Percentiles rank a stretch among this genome's conserved stretches.
phyloP scores from a whole-genome alignment of 768 basidiomycete species.

The Thelephora aurantiotincta region DNA sequence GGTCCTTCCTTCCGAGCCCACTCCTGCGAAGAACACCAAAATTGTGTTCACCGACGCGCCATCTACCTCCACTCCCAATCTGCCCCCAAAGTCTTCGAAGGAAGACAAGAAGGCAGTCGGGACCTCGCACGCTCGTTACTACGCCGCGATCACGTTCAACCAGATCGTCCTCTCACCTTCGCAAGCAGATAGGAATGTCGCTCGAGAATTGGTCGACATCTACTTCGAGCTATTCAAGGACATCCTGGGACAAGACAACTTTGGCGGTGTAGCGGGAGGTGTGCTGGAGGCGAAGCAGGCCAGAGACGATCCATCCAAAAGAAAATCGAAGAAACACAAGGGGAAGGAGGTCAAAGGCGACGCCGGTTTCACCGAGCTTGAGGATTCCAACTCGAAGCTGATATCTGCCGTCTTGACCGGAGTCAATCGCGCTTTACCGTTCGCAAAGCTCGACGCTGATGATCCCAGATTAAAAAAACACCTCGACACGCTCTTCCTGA shows the following conservation, averaged over 20 bases:
- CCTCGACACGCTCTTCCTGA: slow-evolving; percentile 85
- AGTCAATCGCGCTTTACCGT: slow-evolving; percentile 90
- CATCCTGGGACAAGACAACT: slow-evolving; percentile 51
- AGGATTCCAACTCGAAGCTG: slow-evolving; percentile 68
- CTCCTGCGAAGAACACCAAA: slow-evolving; percentile 1
- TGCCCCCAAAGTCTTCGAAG: slow-evolving; percentile 7
- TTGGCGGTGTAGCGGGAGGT: slow-evolving; percentile 7
- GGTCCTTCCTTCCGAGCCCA: slow-evolving; percentile 18
- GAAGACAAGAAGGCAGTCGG: slow-evolving; percentile 13
- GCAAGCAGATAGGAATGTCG: slow-evolving; percentile 55
- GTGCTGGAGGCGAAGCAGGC: slow-evolving; percentile 20
- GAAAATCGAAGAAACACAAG: slow-evolving; percentile 15
- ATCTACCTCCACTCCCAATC: slow-evolving; percentile 14
- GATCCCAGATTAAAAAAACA: slow-evolving; percentile 69
- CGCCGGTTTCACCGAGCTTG: slow-evolving; percentile 59
- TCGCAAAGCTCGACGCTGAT: slow-evolving; percentile 54
- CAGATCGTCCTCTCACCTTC: slow-evolving; percentile 63
- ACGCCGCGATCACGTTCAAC: slow-evolving; percentile 87
- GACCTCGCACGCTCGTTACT: slow-evolving; percentile 77
- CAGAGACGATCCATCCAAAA: slow-evolving; percentile 20
- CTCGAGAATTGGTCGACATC: slow-evolving; percentile 66
- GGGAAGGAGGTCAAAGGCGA: slow-evolving; percentile 36
- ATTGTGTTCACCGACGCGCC: background rate
- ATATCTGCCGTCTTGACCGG: slow-evolving; percentile 88
- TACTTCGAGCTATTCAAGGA: slow-evolving; percentile 95